Base-by-base conservation (phyloP, 2,329 filamentous ascomycete genomes). In the Ascocoryne sarcoides region DNA sequence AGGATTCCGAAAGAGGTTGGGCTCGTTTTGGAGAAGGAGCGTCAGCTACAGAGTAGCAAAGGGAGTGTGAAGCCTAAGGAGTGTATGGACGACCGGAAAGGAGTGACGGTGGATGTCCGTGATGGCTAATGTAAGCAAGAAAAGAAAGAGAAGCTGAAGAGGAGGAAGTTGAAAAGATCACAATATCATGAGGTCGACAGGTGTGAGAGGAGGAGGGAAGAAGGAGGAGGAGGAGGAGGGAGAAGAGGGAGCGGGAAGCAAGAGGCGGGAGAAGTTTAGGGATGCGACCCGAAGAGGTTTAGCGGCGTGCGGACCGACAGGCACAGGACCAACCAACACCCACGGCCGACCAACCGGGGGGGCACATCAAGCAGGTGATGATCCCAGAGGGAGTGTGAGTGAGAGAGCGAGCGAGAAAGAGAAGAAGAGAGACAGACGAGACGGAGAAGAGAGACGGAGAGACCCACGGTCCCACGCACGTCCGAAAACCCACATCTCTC, bases 41-140 rank as follows among this genome's bases (percentile, higher is more conserved):
- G n/a, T 37, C 36, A 26, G 31, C 16, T 28, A 12, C 7, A 26
- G 23, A 12, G 23, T 26, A 26, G 23, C 23, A 26, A 15, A 31
- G 23, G 26, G 26, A 37, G 16, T 33, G 30, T 32, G 30, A 35
- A 52, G 51, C 53, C 54, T 50, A 60, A 60, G 46, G 63, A 63
- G 60, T 57, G 58, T 60, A 61, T 58, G 23, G 26, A 58, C 62
- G 61, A 57, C 60, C 65, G 66, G 68, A 60, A 71, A 70, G 59
- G 67, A 71, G 67, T 69, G 67, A 64, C 67, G 68, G 66, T 37
- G 20, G 38, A n/a, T 39, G 63, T 63, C 62, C 60, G 60, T 55
- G 59, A 52, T 56, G 52, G 49, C 48, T 48, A 46, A n/a, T n/a
- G n/a, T n/a, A 50, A 45, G 5, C 10, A 19, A 23, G 40, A 37